Percentiles rank a stretch among this genome's conserved stretches.
These are phyloP conservation scores for Glycine soja DNA, from an alignment of 306 rosid genomes.

Conservation along the genomic window DNA sequence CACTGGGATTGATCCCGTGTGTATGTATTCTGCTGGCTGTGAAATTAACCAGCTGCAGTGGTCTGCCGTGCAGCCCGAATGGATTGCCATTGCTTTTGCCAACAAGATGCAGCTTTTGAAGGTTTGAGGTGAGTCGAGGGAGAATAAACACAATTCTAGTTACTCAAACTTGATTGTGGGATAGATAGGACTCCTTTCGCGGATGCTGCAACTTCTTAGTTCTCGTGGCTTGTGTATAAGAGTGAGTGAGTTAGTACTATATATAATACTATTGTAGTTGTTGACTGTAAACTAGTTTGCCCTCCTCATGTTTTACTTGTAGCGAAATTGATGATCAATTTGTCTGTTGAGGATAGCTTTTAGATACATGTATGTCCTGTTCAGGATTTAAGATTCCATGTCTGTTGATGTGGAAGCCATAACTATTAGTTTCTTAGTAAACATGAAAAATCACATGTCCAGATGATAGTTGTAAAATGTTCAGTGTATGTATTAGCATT, in stretches of 20 bases:
- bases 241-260: not conserved
- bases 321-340: not conserved
- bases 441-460: no score
- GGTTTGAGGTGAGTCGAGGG: constrained; percentile 44
- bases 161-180: not conserved
- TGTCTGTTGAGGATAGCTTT: not conserved
- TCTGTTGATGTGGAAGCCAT: no score
- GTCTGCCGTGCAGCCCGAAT: constrained; percentile 84
- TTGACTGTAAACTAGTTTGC: not conserved
- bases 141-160: not conserved
- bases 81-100: constrained; percentile 89
- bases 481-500: not conserved
- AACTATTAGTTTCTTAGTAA: no score
- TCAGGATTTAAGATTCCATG: no score
- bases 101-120: constrained; percentile 94
- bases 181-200: no score
- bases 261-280: not conserved
- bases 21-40: constrained; percentile 69
- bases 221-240: not conserved
- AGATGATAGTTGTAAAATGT: not conserved
- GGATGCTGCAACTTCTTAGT: no score
- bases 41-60: constrained; percentile 97
- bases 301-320: not conserved
- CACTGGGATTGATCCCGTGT: constrained; percentile 79
- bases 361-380: not conserved